Evolutionary conservation across 2,329 filamentous ascomycete genomes (phyloP).

Genomic region (Zymoseptoria passerinii): DNA sequence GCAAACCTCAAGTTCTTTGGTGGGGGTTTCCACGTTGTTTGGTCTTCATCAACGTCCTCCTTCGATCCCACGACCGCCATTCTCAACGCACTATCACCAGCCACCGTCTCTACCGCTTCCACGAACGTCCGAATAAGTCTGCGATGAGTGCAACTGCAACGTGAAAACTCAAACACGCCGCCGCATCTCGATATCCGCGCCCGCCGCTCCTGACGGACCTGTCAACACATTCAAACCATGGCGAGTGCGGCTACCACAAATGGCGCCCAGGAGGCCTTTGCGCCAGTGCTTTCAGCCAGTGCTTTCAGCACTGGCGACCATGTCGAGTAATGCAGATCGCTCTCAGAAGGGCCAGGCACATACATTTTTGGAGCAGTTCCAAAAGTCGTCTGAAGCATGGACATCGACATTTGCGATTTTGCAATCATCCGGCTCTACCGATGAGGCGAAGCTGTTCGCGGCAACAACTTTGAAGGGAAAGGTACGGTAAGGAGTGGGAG

Average conservation of each 20-base stretch:
- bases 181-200: neutral
- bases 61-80: neutral
- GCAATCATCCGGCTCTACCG: constrained; percentile 64
- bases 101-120: neutral
- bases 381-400: constrained; percentile 97
- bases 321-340: constrained; percentile 74
- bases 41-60: neutral
- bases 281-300: constrained; percentile 83
- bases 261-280: constrained; percentile 61
- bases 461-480: constrained; percentile 97
- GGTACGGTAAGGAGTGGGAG: constrained; percentile 46
- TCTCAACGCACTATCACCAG: neutral
- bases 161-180: neutral
- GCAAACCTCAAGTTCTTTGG: constrained; percentile 1
- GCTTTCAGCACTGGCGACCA: constrained; percentile 78
- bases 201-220: neutral
- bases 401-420: constrained; percentile 77
- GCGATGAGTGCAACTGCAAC: neutral
- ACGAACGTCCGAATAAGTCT: neutral
- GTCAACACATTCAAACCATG: constrained; percentile 17
- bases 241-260: constrained; percentile 35
- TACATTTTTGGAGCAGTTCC: constrained; percentile 84
- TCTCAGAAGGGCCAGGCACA: constrained; percentile 83
- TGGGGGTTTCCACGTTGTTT: neutral
- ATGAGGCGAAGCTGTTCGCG: constrained; percentile 87